A percentile compares a stretch with the other conserved stretches of the same genome.
phyloP scores from a whole-genome alignment of 805 yeast species.

The Saccharomycopsis selenospora region DNA sequence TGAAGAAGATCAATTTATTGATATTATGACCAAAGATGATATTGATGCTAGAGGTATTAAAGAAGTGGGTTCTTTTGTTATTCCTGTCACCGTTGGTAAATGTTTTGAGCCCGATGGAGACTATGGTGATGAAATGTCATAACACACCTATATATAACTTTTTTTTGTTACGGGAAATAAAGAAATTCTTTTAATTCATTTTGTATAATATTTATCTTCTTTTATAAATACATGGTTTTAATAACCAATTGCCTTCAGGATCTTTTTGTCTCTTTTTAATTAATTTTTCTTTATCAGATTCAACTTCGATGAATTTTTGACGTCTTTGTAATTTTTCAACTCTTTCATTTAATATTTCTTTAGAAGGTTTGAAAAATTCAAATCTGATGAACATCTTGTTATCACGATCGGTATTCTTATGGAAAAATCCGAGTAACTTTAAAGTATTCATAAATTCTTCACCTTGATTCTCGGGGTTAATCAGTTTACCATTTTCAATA shows the following conservation, averaged over 20 bases:
- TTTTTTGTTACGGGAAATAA: no score
- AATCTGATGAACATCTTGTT: slow-evolving; percentile 94
- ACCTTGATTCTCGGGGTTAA: slow-evolving; percentile 34
- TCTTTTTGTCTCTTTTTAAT: slow-evolving; percentile 43
- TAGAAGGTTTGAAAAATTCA: slow-evolving; percentile 85
- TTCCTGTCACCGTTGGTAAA: slow-evolving; percentile 34
- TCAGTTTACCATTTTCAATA: background rate
- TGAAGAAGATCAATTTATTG: slow-evolving; percentile 61
- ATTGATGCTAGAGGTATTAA: slow-evolving; percentile 70
- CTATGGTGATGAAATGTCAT: slow-evolving; percentile 33
- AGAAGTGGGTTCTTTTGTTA: slow-evolving; percentile 47
- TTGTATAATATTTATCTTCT: slow-evolving; percentile 44
- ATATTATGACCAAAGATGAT: slow-evolving; percentile 55
- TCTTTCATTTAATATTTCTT: slow-evolving; percentile 56
- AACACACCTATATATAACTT: no score
- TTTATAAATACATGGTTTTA: slow-evolving; percentile 95
- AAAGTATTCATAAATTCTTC: slow-evolving; percentile 75
- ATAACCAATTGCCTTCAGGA: slow-evolving; percentile 81
- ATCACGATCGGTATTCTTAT: slow-evolving; percentile 74
- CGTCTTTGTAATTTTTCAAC: slow-evolving; percentile 54
- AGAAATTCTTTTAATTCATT: background rate
- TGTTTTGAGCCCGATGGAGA: slow-evolving; percentile 25
- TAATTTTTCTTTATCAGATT: slow-evolving; percentile 53
- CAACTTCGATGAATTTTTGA: slow-evolving; percentile 64
- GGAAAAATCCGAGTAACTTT: slow-evolving; percentile 77